Evolutionary conservation across 192 early-diverging fungal species (phyloP).

Genomic region (Coemansia sp.): DNA sequence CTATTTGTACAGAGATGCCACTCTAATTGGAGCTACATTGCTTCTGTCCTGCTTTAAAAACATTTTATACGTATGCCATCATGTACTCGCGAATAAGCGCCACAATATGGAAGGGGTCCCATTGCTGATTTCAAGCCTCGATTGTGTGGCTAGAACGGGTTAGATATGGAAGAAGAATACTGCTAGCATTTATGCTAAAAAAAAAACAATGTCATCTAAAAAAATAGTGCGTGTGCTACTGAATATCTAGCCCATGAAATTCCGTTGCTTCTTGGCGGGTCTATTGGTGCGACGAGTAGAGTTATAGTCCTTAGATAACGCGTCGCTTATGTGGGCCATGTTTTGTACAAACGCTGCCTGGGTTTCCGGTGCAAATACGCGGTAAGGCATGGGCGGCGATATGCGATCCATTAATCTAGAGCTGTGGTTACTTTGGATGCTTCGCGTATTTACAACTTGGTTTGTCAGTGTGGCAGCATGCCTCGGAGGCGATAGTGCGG

Average conservation of each 20-base stretch:
- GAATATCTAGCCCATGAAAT: background rate
- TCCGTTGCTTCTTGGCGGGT: background rate
- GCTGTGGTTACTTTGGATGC: background rate
- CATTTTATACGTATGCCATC: background rate
- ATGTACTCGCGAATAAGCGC: background rate
- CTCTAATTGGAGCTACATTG: background rate
- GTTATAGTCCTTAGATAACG: slow-evolving; percentile 1
- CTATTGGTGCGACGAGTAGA: background rate
- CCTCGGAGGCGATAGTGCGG: slow-evolving; percentile 7
- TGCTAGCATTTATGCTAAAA: too few species aligned
- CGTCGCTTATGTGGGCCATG: slow-evolving; percentile 21
- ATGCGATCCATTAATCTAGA: slow-evolving; percentile 13
- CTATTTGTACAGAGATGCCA: background rate
- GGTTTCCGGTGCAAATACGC: slow-evolving; percentile 48
- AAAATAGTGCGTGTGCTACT: too few species aligned
- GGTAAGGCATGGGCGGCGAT: slow-evolving; percentile 46
- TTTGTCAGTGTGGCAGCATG: background rate
- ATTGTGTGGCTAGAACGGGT: background rate
- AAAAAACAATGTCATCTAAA: too few species aligned
- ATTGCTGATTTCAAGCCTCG: background rate
- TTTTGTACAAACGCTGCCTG: slow-evolving; percentile 35
- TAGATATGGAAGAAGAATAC: background rate
- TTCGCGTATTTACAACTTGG: background rate
- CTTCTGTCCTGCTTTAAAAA: background rate
- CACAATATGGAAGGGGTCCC: background rate